A percentile compares a stretch with the other conserved stretches of the same genome.
phyloP scores from a whole-genome alignment of 768 basidiomycete species.

The Rhizopogon roseolus region DNA sequence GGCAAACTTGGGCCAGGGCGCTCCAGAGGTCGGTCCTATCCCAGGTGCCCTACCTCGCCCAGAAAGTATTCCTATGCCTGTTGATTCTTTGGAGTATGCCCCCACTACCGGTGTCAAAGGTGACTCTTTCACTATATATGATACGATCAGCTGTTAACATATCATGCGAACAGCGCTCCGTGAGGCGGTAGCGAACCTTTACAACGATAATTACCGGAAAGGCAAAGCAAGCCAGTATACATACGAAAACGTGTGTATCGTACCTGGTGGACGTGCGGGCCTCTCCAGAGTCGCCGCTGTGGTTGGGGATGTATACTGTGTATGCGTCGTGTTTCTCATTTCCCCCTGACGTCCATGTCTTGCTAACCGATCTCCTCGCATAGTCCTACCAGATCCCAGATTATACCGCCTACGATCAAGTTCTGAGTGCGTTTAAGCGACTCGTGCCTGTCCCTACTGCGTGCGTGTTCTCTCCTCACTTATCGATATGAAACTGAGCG shows the following conservation, averaged over 20 bases:
- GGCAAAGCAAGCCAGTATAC: constrained; percentile 84
- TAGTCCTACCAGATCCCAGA: constrained; percentile 90
- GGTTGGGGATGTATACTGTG: constrained; percentile 84
- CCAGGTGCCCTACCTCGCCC: constrained; percentile 70
- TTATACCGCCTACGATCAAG: constrained; percentile 86
- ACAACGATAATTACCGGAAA: constrained; percentile 83
- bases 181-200: constrained; percentile 85
- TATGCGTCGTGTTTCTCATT: constrained; percentile 21
- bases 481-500: neutral
- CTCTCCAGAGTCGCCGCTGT: constrained; percentile 90
- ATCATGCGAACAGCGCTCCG: constrained; percentile 53
- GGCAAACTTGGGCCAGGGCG: constrained; percentile 90
- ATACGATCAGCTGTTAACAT: constrained; percentile 3
- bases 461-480: constrained; percentile 36
- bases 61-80: constrained; percentile 55
- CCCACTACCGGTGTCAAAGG: constrained; percentile 91
- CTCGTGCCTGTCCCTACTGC: constrained; percentile 89
- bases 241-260: constrained; percentile 90
- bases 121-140: constrained; percentile 16
- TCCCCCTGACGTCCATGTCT: neutral
- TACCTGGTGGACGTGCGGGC: constrained; percentile 89
- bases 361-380: neutral
- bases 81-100: constrained; percentile 83
- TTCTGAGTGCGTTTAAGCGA: constrained; percentile 80
- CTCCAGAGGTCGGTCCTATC: constrained; percentile 83